Percentiles rank a stretch among this genome's conserved stretches.
Conservation (phyloP, 441 rosid genomes). For the Adansonia madagascariensis region DNA sequence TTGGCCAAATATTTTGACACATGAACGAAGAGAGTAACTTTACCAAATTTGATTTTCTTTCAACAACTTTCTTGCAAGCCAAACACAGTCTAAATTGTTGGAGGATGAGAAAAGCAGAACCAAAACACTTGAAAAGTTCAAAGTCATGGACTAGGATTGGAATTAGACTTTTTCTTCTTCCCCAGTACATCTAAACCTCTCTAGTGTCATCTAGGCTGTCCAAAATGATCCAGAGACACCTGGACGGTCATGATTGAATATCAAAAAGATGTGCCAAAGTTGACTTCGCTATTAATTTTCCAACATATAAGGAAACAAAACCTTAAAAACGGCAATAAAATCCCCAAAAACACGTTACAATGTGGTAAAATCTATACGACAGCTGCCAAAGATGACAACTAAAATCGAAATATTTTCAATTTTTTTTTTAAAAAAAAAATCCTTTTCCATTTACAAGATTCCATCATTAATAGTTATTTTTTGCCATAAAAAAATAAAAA, state of each 20-base stretch:
- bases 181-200: slow-evolving; percentile 3
- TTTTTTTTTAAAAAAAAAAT: neutral
- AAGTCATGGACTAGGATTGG: neutral
- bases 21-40: neutral
- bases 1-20: neutral
- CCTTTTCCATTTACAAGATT: neutral
- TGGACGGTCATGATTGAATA: slow-evolving; percentile 28
- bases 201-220: slow-evolving; percentile 32
- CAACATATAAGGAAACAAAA: neutral
- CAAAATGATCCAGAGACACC: slow-evolving; percentile 9
- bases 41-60: neutral
- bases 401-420: neutral
- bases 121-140: neutral
- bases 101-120: neutral
- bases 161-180: neutral
- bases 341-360: slow-evolving; percentile 19
- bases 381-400: neutral
- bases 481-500: neutral
- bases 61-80: slow-evolving; percentile 13
- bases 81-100: slow-evolving; percentile 8
- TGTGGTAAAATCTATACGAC: neutral
- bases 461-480: neutral
- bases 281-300: slow-evolving; percentile 11
- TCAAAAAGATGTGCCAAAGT: neutral
- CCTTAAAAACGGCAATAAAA: neutral